Base-by-base conservation (phyloP, 768 basidiomycete species). In the Mycena metata region DNA sequence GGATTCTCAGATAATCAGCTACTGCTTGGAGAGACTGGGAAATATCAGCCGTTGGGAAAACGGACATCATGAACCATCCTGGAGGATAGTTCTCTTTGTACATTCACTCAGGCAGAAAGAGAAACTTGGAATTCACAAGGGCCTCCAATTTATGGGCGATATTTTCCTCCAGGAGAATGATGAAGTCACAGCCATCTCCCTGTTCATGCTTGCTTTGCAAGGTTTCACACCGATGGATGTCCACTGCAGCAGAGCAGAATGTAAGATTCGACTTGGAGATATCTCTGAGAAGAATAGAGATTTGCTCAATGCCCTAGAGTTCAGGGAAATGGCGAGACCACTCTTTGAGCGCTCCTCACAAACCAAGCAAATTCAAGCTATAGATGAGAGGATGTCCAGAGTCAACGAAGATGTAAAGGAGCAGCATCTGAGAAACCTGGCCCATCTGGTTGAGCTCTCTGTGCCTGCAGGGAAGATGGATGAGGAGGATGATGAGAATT, bases 211-310 rank as follows among this genome's bases (percentile, higher is more conserved):
- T 15, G 50, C 23, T 2, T 51, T 51, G 50, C 23, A 51, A 23
- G 50, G 50, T 9, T 51, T 51, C 50, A 51, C 50, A 8, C 26
- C 15, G 23, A 24, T 51, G 50, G 50, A 51, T 19, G 50, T 51
- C 23, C 50, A 51, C 30, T 24, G 50, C 10, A 24, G 30, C 30
- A 21, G 50, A 10, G 50, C 50, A 21, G 50, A 51, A 33, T 51
- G 50, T 9, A 33, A 30, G 50, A 15, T 33, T 19, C 30, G 50
- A 21, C 21, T 51, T 24, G 50, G 26, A 11, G 50, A 51, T 26
- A 51, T 51, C 26, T 24, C 50, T 33, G 30, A 51, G 50, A 24
- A 24, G 26, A 51, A 24, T 11, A 4, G 30, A 15, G 23, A 51
- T 24, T 19, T 51, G 50, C 24, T 26, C 19, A 51, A 26, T 10